These are phyloP conservation scores for Senna siamea DNA, from an alignment of 306 rosid genomes.

Conservation along the genomic window DNA sequence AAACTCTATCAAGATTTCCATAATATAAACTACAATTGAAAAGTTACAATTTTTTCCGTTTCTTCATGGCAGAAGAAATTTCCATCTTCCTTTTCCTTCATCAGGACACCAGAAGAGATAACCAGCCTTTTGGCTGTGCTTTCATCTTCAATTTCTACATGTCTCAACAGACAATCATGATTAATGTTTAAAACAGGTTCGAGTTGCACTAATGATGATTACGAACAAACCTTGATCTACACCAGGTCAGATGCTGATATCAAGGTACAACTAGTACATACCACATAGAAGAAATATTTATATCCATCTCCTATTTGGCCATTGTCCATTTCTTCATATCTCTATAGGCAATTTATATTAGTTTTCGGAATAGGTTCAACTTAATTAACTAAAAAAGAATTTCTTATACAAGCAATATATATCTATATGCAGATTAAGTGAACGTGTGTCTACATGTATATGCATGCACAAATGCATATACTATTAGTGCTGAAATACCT, in stretches of 20 bases:
- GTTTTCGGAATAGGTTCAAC: neutral
- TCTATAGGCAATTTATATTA: too few relatives aligned
- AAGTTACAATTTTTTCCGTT: neutral
- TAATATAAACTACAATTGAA: neutral
- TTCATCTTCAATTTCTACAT: slow-evolving; percentile 4
- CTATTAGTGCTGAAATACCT: slow-evolving; percentile 50
- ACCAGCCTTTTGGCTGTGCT: neutral
- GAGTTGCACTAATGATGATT: slow-evolving; percentile 11
- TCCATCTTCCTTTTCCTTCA: slow-evolving; percentile 17
- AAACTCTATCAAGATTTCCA: slow-evolving; percentile 3
- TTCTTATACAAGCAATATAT: too few relatives aligned
- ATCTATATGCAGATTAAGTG: too few relatives aligned
- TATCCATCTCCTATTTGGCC: neutral
- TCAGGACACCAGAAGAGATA: neutral
- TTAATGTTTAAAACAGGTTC: neutral
- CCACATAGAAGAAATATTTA: too few relatives aligned
- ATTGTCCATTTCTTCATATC: neutral
- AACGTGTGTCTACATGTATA: too few relatives aligned
- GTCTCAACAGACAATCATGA: neutral
- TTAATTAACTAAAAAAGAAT: neutral
- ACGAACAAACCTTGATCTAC: neutral
- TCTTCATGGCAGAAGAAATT: neutral
- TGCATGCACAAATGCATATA: neutral
- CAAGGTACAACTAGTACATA: slow-evolving; percentile 14
- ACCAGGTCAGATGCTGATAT: neutral